Percentiles rank a stretch among this genome's conserved stretches.
Conservation (phyloP, 169 alveolate genomes). For the Plasmodium billcollinsi region DNA sequence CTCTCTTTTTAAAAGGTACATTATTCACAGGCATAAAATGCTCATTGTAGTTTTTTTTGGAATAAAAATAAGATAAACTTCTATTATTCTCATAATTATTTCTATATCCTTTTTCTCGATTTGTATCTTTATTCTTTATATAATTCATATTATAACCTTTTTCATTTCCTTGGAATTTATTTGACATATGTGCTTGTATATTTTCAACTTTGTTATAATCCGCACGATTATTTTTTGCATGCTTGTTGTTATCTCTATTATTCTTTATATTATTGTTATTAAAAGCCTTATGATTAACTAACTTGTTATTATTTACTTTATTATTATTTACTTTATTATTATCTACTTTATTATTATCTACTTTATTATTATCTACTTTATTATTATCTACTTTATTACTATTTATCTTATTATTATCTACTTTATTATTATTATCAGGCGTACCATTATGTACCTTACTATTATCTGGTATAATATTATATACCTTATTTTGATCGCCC, state of each 20-base stretch:
- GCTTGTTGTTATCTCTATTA: too few relatives aligned
- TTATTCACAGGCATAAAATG: conserved; percentile 1
- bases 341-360: too few relatives aligned
- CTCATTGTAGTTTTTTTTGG: conserved; percentile 8
- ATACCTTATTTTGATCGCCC: too few relatives aligned
- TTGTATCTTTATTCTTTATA: conserved; percentile 1
- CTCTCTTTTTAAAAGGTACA: conserved; percentile 2
- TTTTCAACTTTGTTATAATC: not conserved
- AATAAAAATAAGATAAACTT: not conserved
- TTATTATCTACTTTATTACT: not conserved
- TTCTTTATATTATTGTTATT: not conserved
- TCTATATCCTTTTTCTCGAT: not conserved
- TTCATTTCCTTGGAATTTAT: conserved; percentile 1
- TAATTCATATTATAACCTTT: conserved; percentile 6
- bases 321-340: not conserved
- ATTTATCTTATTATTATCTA: not conserved
- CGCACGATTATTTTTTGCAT: not conserved
- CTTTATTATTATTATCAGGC: not conserved
- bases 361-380: not conserved
- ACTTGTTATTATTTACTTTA: not conserved
- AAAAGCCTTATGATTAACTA: not conserved
- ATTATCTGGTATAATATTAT: too few relatives aligned
- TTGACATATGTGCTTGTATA: not conserved
- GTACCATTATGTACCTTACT: too few relatives aligned
- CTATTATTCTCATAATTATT: not conserved